Base-by-base conservation (phyloP, 2,329 filamentous ascomycete genomes). In the Botryotinia globosa region DNA sequence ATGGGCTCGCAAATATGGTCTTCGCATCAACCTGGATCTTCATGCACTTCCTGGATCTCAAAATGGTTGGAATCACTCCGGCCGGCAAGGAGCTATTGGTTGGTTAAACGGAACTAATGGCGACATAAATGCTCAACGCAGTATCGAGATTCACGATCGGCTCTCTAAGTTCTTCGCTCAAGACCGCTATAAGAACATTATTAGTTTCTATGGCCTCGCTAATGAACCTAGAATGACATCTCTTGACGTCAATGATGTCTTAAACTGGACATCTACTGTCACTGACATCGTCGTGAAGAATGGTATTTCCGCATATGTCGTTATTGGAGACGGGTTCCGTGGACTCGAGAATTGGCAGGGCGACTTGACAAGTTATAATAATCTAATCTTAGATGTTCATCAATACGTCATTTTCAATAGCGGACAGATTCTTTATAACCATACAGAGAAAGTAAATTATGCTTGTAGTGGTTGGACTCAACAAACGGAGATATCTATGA, bases 361-460 rank as follows among this genome's bases (percentile, higher is more conserved):
- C 58, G 87, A 92, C 81, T 87, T 98, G 77, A 88, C 91, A 77
- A 86, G 87, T 34, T 87, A 92, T 79, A 86, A 91, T 64, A 88
- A 90, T 75, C 85, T 98, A 76, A 88, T 97, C 29, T 89, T 99
- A n/a, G 96, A 99, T 82, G 96, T 97, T 54, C 96, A 99, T 83
- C 95, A 98, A 82, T 99, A 99, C 82, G 93, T 97, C 79, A 98
- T 98, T 82, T 99, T 99, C 87, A 98, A 99, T 85, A 89, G 89
- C 56, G 90, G 92, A 76, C 93, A 97, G 82, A 92, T 99, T 79
- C 88, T 89, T 65, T 91, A 92, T 79, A 91, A 91, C 72, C 96
- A 98, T 84, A 87, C 90, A 72, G 87, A 91, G 76, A 98, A 98
- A 83, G 87, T 98, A 73, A 86, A 91, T 74, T 97, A 97, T 80